Percentiles rank a stretch among this genome's conserved stretches.
Conservation (phyloP, 2,329 filamentous ascomycete genomes). For the Fusarium nematophilum region DNA sequence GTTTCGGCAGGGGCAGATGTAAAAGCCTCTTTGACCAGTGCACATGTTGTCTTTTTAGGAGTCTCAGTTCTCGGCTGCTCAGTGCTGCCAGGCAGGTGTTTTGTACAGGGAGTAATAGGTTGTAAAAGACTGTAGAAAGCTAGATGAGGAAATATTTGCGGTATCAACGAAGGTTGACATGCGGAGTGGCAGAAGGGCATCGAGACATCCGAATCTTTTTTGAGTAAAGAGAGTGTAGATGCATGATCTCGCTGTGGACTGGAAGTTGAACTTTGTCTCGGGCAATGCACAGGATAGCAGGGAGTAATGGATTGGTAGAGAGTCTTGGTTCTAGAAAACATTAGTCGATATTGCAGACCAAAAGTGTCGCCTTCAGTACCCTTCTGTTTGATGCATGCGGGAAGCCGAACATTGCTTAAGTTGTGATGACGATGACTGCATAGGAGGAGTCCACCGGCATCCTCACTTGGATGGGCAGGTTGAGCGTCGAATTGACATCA, state of each 20-base stretch:
- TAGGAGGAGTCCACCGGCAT: constrained; percentile 3
- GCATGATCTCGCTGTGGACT: background rate
- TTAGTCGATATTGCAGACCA: background rate
- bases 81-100: background rate
- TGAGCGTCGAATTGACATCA: background rate
- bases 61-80: background rate
- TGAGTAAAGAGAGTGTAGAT: background rate
- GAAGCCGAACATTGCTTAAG: constrained; percentile 22
- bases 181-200: background rate
- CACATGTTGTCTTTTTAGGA: constrained; percentile 30
- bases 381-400: constrained; percentile 21
- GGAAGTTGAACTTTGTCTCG: background rate
- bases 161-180: background rate
- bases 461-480: background rate
- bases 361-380: background rate
- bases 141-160: background rate
- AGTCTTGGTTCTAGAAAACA: background rate
- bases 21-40: constrained; percentile 41
- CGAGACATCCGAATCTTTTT: background rate
- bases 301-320: background rate
- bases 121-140: background rate
- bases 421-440: constrained; percentile 9
- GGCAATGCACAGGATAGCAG: background rate
- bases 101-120: background rate
- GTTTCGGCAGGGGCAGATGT: constrained; percentile 42